These are phyloP conservation scores for Testicularia cyperi DNA, from an alignment of 1,284 basidiomycete genomes.

Conservation along the genomic window DNA sequence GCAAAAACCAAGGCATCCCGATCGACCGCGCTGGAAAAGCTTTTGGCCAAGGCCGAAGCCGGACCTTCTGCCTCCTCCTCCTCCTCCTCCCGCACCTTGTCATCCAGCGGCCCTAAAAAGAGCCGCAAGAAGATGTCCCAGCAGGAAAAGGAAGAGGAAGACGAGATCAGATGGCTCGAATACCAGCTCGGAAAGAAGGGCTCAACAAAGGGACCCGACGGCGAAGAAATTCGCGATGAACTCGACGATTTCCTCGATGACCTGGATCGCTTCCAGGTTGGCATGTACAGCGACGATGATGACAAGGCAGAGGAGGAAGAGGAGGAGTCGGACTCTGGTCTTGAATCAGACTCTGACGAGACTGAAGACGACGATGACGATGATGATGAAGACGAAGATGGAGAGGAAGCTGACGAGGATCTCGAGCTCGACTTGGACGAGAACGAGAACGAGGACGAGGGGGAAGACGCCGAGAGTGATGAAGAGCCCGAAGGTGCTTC, in stretches of 20 bases:
- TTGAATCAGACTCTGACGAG: constrained; percentile 1
- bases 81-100: constrained; percentile 5
- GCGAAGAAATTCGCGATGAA: constrained; percentile 39
- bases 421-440: too few species aligned
- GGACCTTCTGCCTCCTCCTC: too few species aligned
- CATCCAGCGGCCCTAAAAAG: constrained; percentile 12
- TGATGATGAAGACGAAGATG: constrained; percentile 1
- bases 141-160: constrained; percentile 55
- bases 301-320: constrained; percentile 2
- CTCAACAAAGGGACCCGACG: constrained; percentile 1
- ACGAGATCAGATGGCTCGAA: constrained; percentile 59
- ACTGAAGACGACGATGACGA: constrained; percentile 13
- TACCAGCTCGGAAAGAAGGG: constrained; percentile 35
- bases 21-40: constrained; percentile 31
- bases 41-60: constrained; percentile 22
- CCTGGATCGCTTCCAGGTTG: constrained; percentile 44
- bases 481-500: background rate
- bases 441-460: constrained; percentile 4
- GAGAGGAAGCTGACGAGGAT: too few species aligned
- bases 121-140: constrained; percentile 32
- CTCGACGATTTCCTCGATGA: constrained; percentile 50
- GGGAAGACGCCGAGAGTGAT: background rate
- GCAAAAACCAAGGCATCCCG: background rate
- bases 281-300: constrained; percentile 28
- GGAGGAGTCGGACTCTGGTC: background rate